A percentile compares a stretch with the other conserved stretches of the same genome.
phyloP scores from a whole-genome alignment of 2,329 filamentous ascomycete species.

The Penicillium sp. region DNA sequence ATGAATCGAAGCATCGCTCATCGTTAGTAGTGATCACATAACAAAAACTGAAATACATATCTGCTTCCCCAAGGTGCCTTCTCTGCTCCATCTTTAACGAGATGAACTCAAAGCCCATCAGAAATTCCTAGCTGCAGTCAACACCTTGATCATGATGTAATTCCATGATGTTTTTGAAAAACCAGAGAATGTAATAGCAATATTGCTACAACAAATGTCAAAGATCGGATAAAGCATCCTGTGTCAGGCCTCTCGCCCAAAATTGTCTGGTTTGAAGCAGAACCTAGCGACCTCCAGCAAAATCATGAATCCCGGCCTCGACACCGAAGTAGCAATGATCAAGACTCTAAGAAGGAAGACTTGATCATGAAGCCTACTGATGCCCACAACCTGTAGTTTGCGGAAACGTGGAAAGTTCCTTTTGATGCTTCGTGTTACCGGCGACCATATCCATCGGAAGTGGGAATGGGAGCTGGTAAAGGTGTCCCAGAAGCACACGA shows the following conservation, averaged over 20 bases:
- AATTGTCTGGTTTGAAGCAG: not conserved
- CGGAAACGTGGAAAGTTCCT: not conserved
- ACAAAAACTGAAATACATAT: conserved; percentile 26
- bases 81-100: conserved; percentile 44
- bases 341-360: not conserved
- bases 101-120: conserved; percentile 39
- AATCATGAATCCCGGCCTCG: not conserved
- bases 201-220: conserved; percentile 41
- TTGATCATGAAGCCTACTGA: not conserved
- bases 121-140: conserved; percentile 35
- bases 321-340: not conserved
- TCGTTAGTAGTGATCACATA: conserved; percentile 27
- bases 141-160: not conserved
- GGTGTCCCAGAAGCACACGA: not conserved
- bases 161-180: conserved; percentile 11
- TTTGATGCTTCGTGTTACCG: not conserved
- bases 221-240: conserved; percentile 43
- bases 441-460: not conserved
- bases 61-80: conserved; percentile 48
- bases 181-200: conserved; percentile 41
- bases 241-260: not conserved
- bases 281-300: no score
- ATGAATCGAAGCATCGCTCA: conserved; percentile 61
- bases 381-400: not conserved
- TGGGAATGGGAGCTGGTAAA: not conserved